Base-by-base conservation (phyloP, 805 yeast species). In the Groenewaldozyma salmanticensis region DNA sequence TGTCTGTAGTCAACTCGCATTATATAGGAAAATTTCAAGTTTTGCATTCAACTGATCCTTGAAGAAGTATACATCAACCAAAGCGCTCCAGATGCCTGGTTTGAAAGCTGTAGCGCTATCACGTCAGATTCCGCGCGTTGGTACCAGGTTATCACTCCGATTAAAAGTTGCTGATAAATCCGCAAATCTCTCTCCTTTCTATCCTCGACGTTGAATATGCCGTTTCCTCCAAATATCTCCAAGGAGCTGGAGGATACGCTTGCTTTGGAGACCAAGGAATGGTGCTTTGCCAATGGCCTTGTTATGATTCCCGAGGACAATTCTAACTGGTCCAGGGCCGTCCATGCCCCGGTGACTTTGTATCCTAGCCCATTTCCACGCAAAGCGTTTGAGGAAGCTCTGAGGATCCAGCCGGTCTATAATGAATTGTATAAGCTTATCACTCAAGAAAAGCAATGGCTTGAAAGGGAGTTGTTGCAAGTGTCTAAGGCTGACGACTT, bases 331-430 rank as follows among this genome's bases (percentile, higher is more conserved):
- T 24, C 29, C 11, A 7, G 29, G 29, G 71, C 76, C 13, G 61
- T 62, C 17, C 72, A 71, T 39, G 95, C 96, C 1, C 98, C 99
- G 31, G 77, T 86, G 6, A 92, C 98, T 1, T 53, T 90, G 21
- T 86, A 69, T 54, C 99, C 99, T 3, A 82, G 96, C 0, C 95
- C 95, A 4, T 77, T 87, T 49, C 90, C 96, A 3, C 68, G 64
- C 42, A 40, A 55, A 1, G 76, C 81, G 40, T 90, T 84, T 58
- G 68, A 74, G 6, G 67, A 71, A 46, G 94, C 95, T 2, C 53
- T 75, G 20, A 61, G 60, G 3, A 78, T 87, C 9, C 95, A 88
- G 57, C 60, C 66, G 32, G 53, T 64, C 4, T 92, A 77, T 68
- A 86, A 88, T 56, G 72, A 75, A 50, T 61, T 92, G 31, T 92